These are phyloP conservation scores for Ganoderma lingzhi DNA, from an alignment of 1,284 basidiomycete species.

Conservation along the genomic window DNA sequence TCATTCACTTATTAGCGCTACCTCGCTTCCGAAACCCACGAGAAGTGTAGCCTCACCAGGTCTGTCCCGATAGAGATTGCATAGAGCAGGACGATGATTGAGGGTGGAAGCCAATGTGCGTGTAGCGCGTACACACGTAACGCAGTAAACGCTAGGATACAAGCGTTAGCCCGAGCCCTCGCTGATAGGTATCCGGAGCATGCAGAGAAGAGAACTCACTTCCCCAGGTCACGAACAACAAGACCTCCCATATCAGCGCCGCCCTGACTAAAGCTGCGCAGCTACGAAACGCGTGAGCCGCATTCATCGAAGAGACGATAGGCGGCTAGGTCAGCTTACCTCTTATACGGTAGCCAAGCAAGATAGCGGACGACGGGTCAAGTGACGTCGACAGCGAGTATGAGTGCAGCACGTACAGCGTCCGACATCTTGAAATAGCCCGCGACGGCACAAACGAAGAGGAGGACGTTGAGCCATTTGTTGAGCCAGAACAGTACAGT, in stretches of 20 bases:
- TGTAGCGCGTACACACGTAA: not conserved
- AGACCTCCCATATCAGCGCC: not conserved
- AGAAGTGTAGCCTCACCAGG: not conserved
- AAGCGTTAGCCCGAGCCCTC: not conserved
- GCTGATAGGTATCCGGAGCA: not conserved
- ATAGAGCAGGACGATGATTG: not conserved
- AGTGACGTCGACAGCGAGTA: not conserved
- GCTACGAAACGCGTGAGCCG: not conserved
- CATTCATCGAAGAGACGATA: not conserved
- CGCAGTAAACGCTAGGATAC: not conserved
- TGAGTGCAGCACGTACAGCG: not conserved
- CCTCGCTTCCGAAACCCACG: too few species aligned
- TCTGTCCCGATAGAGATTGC: not conserved
- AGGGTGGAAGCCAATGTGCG: not conserved
- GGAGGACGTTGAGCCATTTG: not conserved
- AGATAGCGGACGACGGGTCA: not conserved
- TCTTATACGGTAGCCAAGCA: not conserved
- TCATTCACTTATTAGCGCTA: not conserved
- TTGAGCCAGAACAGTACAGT: not conserved
- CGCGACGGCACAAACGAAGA: not conserved
- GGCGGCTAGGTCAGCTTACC: not conserved
- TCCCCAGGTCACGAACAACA: not conserved
- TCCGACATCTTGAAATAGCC: not conserved
- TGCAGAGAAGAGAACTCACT: not conserved
- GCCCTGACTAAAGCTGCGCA: not conserved